Base-by-base conservation (phyloP, 371 early-diverging fungal genomes). In the Mortierella sp. region DNA sequence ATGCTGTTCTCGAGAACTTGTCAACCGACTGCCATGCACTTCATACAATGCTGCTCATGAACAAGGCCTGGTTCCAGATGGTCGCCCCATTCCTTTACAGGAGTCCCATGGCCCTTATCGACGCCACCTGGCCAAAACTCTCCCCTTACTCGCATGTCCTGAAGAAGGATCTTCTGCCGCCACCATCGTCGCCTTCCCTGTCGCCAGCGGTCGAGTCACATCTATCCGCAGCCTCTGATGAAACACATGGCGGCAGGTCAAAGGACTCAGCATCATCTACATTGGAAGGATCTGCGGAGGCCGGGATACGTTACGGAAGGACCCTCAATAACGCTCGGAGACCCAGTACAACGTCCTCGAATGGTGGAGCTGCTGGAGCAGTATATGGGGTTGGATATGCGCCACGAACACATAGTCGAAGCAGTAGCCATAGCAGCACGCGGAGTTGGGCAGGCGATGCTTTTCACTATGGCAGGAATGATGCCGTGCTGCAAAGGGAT, bases 381-480 rank as follows among this genome's bases (percentile, higher is more conserved):
- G 57, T 45, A 27, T 60, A 53, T 27, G 61, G 57, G 29, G 37
- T 41, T 54, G 63, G 74, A 34, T 67, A 67, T 50, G 57, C 63
- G 12, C 59, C 60, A n/a, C 54, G 74, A 4, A 63, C 58, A 1
- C 67, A 62, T 43, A 73, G 74, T 31, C 67, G 74, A 45, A 73
- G 74, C 52, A 73, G 74, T 39, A 73, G 74, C 46, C 74, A 63
- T 37, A 73, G 74, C 41, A 73, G 74, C 39, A 73, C 74, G 0
- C 46, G 74, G 37, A 67, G 68, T 27, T 56, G 60, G 60, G 49
- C 67, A 28, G 62, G 60, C 19, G 74, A 73, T 21, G 60, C 64
- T 21, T 73, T 63, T 54, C 50, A 55, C 29, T 60, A 67, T 22
- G 74, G 67, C 22, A 47, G 62, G 51, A 63, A 65, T 34, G 62